These are phyloP conservation scores for Plantago lanceolata DNA, from an alignment of 305 asterid genomes.

Conservation along the genomic window DNA sequence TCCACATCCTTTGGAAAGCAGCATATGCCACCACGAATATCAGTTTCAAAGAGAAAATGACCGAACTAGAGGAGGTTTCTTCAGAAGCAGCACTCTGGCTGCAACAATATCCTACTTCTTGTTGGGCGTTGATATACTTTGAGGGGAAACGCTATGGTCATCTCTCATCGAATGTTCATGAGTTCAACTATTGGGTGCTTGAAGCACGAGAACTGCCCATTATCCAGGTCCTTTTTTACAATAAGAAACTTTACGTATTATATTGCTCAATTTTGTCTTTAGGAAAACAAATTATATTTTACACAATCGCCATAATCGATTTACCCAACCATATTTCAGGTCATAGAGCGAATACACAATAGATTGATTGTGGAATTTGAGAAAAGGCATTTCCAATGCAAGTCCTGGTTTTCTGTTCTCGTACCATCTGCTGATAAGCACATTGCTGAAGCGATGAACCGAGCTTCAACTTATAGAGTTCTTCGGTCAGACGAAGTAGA, in stretches of 20 bases:
- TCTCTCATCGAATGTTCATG: constrained; percentile 56
- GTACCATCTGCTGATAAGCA: constrained; percentile 60
- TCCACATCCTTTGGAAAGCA: constrained; percentile 66
- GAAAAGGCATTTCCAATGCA: constrained; percentile 40
- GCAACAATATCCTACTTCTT: constrained; percentile 47
- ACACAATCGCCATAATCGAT: background rate
- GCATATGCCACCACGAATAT: constrained; percentile 51
- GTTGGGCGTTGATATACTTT: constrained; percentile 56
- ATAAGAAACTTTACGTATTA: too few relatives aligned
- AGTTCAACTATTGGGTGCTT: constrained; percentile 56
- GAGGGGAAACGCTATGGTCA: constrained; percentile 57
- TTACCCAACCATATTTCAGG: constrained; percentile 49
- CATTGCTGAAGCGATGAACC: constrained; percentile 39
- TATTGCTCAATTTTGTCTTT: too few relatives aligned
- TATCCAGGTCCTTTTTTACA: constrained; percentile 28
- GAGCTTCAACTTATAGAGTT: constrained; percentile 52
- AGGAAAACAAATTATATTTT: too few relatives aligned
- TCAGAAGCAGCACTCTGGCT: constrained; percentile 59
- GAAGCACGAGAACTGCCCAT: constrained; percentile 71
- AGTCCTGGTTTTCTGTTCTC: constrained; percentile 55
- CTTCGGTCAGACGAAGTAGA: constrained; percentile 69
- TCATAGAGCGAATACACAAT: constrained; percentile 52
- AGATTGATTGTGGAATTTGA: constrained; percentile 46
- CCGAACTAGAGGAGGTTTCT: constrained; percentile 60
- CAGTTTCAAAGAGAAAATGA: constrained; percentile 52